Percentiles rank a stretch among this genome's conserved stretches.
phyloP scores from a whole-genome alignment of 2,329 filamentous ascomycete species.

The Sclerotinia trifoliorum region DNA sequence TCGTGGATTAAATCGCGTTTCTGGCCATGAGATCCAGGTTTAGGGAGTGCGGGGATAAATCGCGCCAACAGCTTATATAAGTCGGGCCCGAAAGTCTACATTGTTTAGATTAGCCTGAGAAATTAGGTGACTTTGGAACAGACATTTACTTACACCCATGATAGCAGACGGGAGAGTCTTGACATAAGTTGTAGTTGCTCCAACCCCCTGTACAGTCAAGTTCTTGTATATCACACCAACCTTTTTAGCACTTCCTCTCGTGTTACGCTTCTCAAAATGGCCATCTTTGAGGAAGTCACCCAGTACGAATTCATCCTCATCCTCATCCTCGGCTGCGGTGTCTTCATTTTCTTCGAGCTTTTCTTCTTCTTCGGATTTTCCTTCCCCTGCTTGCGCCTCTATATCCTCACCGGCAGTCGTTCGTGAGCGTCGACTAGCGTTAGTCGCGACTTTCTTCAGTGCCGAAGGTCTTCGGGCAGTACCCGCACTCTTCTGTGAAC shows the following conservation, averaged over 20 bases:
- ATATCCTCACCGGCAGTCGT: slow-evolving; percentile 36
- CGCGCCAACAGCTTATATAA: slow-evolving; percentile 60
- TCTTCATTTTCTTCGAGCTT: slow-evolving; percentile 22
- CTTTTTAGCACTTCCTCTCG: slow-evolving; percentile 69
- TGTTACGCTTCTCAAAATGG: slow-evolving; percentile 70
- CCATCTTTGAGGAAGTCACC: slow-evolving; percentile 44
- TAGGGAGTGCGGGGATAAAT: slow-evolving; percentile 35
- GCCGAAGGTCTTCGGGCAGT: slow-evolving; percentile 18
- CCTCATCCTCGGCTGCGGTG: slow-evolving; percentile 43
- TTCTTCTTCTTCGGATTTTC: slow-evolving; percentile 32
- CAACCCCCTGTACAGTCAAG: slow-evolving; percentile 70
- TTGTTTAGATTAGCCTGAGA: slow-evolving; percentile 7
- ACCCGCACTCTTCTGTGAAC: slow-evolving; percentile 27
- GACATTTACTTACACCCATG: slow-evolving; percentile 48
- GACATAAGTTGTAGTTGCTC: slow-evolving; percentile 65
- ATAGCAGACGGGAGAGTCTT: slow-evolving; percentile 72
- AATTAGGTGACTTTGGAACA: not conserved
- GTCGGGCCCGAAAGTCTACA: slow-evolving; percentile 72
- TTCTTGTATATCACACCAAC: slow-evolving; percentile 76
- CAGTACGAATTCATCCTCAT: slow-evolving; percentile 36
- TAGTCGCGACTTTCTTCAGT: slow-evolving; percentile 24
- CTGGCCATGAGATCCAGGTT: slow-evolving; percentile 29
- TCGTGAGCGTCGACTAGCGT: slow-evolving; percentile 24
- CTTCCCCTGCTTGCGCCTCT: slow-evolving; percentile 35
- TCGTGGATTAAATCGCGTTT: slow-evolving; percentile 56